These are phyloP conservation scores for Macadamia tetraphylla DNA, from an alignment of 164 flowering plant genomes.

Conservation along the genomic window DNA sequence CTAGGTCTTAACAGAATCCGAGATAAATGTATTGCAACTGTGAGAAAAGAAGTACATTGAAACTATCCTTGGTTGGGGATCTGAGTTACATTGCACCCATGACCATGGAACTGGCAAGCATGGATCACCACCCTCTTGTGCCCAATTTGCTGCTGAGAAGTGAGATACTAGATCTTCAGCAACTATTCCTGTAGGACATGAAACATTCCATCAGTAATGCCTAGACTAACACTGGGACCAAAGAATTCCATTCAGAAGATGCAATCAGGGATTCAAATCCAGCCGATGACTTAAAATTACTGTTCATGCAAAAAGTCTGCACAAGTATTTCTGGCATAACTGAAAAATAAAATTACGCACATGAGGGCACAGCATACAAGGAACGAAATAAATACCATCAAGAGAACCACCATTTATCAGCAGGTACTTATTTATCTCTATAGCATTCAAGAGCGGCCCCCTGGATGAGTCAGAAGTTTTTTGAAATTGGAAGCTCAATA, in stretches of 20 bases:
- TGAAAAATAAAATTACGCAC: not conserved
- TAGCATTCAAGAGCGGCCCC: constrained; percentile 93
- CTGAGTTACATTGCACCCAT: constrained; percentile 78
- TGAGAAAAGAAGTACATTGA: constrained; percentile 42
- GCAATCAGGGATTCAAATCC: not conserved
- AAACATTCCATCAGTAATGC: constrained; percentile 12
- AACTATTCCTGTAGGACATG: constrained; percentile 44
- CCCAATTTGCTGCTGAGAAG: constrained; percentile 66
- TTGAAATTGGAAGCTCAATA: constrained; percentile 60
- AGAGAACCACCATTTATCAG: constrained; percentile 61
- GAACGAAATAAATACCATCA: constrained; percentile 55
- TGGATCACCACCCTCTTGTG: constrained; percentile 94
- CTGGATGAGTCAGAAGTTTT: constrained; percentile 71
- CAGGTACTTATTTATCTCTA: constrained; percentile 88
- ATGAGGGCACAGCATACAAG: not conserved
- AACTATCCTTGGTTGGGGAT: constrained; percentile 64
- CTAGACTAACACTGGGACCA: not conserved
- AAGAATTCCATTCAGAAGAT: constrained; percentile 2
- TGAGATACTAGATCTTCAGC: constrained; percentile 40
- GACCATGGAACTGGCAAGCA: constrained; percentile 93
- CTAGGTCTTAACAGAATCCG: not conserved
- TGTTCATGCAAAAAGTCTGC: not conserved
- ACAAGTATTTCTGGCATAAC: not conserved
- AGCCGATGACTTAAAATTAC: not conserved
- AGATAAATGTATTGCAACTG: not conserved